phyloP scores from a whole-genome alignment of 1,139 yeast species.

The Pichia sp. region DNA sequence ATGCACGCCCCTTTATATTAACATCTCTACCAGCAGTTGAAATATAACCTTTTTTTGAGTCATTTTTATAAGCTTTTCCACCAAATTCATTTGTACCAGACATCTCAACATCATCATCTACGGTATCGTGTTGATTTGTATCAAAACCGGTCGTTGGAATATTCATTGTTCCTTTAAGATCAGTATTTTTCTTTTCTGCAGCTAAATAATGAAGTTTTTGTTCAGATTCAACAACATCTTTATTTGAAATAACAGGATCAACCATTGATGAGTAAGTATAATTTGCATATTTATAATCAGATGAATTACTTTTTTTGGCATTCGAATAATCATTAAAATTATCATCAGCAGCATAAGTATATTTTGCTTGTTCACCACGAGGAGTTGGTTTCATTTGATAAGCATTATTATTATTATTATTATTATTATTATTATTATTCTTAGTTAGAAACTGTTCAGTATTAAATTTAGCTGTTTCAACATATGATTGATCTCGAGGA shows the following conservation, averaged over 20 bases:
- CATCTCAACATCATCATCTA: too few species aligned
- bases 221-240: conserved; percentile 15
- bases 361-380: background rate
- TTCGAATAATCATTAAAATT: background rate
- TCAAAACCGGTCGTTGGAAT: background rate
- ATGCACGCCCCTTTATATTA: background rate
- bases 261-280: conserved; percentile 22
- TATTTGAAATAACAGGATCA: conserved; percentile 20
- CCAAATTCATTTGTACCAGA: too few species aligned
- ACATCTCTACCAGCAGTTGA: background rate
- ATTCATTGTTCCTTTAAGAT: background rate
- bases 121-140: background rate
- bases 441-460: conserved; percentile 6
- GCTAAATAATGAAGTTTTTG: conserved; percentile 5
- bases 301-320: background rate
- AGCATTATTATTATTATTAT: background rate
- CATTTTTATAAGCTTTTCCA: background rate
- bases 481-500: conserved; percentile 11
- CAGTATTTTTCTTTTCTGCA: background rate
- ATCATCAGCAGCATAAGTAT: background rate
- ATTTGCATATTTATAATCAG: conserved; percentile 13
- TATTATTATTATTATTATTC: background rate
- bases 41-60: background rate
- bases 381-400: background rate
- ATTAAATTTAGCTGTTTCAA: conserved; percentile 5